Conservation (phyloP, 306 rosid genomes). For the Argentina anserina region DNA sequence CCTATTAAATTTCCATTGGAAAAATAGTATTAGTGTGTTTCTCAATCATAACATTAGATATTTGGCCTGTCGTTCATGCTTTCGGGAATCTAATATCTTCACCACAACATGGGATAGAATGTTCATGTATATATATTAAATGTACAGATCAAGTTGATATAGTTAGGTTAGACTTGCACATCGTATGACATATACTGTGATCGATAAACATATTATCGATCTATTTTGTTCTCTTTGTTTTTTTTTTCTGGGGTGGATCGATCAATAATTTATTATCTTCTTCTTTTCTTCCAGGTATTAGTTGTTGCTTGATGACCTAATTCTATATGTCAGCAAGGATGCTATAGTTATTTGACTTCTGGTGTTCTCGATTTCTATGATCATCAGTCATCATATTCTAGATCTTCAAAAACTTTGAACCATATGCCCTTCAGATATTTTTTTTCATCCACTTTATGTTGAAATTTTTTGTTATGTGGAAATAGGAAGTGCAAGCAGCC, state of each 20-base stretch:
- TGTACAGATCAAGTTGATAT: neutral
- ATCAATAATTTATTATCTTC: neutral
- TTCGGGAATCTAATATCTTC: neutral
- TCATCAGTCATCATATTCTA: neutral
- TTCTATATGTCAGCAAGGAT: neutral
- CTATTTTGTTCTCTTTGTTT: neutral
- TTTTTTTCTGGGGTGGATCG: neutral
- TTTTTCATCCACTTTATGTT: neutral
- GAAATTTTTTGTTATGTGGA: neutral
- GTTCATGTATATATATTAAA: neutral
- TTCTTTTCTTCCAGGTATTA: neutral
- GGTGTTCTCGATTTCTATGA: neutral
- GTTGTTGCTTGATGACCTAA: neutral
- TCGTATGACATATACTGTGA: neutral
- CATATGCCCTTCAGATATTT: neutral
- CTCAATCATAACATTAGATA: neutral
- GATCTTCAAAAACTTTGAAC: neutral
- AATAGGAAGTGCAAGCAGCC: neutral
- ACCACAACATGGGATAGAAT: neutral
- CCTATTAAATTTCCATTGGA: neutral
- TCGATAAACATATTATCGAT: neutral
- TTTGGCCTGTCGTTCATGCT: neutral
- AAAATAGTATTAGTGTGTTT: neutral
- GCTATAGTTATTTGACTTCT: neutral
- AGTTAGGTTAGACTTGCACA: neutral